Conservation (phyloP, 1,284 basidiomycete species). For the Leccinum proliferum region DNA sequence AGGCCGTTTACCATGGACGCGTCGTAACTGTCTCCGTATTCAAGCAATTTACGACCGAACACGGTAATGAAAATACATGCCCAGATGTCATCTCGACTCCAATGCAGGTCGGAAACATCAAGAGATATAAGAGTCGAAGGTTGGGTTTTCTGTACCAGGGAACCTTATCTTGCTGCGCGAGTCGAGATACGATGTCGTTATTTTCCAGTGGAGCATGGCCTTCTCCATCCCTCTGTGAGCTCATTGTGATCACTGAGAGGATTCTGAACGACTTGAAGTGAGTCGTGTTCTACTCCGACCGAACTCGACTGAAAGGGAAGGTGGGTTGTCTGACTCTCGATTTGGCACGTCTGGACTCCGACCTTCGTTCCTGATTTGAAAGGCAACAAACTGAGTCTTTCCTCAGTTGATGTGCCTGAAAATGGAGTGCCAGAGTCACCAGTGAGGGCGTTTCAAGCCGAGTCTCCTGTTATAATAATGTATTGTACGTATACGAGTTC, state of each 20-base stretch:
- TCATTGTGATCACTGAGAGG: neutral
- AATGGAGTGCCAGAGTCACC: too few relatives aligned
- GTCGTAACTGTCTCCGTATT: neutral
- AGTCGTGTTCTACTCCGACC: too few relatives aligned
- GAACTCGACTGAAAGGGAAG: too few relatives aligned
- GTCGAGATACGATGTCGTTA: conserved; percentile 33
- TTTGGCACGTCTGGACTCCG: too few relatives aligned
- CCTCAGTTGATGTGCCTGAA: too few relatives aligned
- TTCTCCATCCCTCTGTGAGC: neutral
- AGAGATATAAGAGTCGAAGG: neutral
- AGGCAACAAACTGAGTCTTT: too few relatives aligned
- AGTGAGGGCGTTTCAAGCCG: too few relatives aligned
- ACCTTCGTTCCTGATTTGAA: too few relatives aligned
- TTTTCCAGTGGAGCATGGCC: neutral
- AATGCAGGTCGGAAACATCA: conserved; percentile 53
- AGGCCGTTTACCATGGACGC: neutral
- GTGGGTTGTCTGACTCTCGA: too few relatives aligned
- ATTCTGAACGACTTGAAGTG: too few relatives aligned
- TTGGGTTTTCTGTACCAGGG: conserved; percentile 42
- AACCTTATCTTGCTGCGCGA: conserved; percentile 42
- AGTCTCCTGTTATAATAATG: too few relatives aligned
- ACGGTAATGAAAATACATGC: conserved; percentile 32
- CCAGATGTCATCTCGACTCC: conserved; percentile 60
- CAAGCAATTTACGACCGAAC: neutral
- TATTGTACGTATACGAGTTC: too few relatives aligned